Conservation (phyloP, 2,329 filamentous ascomycete species). For the Cercospora sojina region DNA sequence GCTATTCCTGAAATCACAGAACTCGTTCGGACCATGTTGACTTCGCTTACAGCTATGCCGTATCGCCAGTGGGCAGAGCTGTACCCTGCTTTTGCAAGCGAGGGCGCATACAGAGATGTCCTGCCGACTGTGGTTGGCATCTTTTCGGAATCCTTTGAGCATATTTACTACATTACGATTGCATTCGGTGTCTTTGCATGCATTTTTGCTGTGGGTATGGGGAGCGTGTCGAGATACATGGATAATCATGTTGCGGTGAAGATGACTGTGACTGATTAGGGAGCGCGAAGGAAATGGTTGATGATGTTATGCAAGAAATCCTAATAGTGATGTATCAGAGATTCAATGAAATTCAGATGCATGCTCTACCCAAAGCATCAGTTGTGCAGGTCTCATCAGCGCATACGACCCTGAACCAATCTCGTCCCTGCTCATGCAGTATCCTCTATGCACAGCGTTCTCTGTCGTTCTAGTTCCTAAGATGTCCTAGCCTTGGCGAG, state of each 20-base stretch:
- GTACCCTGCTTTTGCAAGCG: background rate
- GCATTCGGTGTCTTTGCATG: conserved; percentile 6
- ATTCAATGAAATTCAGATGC: background rate
- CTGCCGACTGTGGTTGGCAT: conserved; percentile 3
- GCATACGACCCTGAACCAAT: no score
- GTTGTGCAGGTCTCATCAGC: no score
- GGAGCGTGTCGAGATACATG: conserved; percentile 1
- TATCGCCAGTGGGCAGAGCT: conserved; percentile 1
- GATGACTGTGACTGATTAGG: background rate
- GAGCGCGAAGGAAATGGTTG: background rate
- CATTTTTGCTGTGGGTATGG: background rate
- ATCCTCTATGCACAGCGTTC: no score
- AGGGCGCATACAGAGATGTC: background rate
- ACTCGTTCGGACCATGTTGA: conserved; percentile 3
- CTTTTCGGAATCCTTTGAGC: conserved; percentile 3
- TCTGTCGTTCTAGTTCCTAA: no score
- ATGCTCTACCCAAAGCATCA: no score
- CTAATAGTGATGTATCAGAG: background rate
- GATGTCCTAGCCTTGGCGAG: no score
- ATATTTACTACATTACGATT: conserved; percentile 9
- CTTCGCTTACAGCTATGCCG: conserved; percentile 10
- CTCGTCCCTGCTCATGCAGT: no score
- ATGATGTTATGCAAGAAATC: background rate
- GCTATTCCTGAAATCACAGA: conserved; percentile 1
- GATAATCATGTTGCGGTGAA: conserved; percentile 9